phyloP scores from a whole-genome alignment of 768 basidiomycete species.

The Tylopilus plumbeoviolaceoides region DNA sequence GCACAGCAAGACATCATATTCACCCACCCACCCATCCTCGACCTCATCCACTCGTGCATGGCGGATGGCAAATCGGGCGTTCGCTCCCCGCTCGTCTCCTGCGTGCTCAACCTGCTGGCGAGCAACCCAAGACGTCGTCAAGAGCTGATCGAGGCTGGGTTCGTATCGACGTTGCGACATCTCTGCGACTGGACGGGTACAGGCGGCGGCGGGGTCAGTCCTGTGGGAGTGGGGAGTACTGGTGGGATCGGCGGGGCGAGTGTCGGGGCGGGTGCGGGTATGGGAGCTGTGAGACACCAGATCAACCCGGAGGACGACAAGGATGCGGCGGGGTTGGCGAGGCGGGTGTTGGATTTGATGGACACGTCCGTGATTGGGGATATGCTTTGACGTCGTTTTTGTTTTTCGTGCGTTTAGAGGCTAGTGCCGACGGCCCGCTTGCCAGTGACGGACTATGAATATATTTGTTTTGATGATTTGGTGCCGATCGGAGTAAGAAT shows the following conservation, averaged over 20 bases:
- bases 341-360: constrained; percentile 50
- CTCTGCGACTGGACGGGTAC: constrained; percentile 38
- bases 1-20: constrained; percentile 51
- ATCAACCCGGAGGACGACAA: constrained; percentile 54
- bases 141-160: constrained; percentile 41
- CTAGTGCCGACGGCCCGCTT: too few species aligned
- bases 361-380: constrained; percentile 31
- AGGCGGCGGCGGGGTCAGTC: constrained; percentile 20
- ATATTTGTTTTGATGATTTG: too few species aligned
- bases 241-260: constrained; percentile 16
- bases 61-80: constrained; percentile 54
- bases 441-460: too few species aligned
- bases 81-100: constrained; percentile 56
- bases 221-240: constrained; percentile 20
- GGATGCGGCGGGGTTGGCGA: constrained; percentile 55
- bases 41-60: constrained; percentile 53
- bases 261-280: background rate
- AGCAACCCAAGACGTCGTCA: constrained; percentile 35
- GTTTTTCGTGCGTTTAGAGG: background rate
- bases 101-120: constrained; percentile 54
- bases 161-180: constrained; percentile 40
- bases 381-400: constrained; percentile 12
- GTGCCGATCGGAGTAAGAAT: too few species aligned
- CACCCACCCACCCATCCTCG: constrained; percentile 47
- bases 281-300: constrained; percentile 22